Conservation (phyloP, 768 basidiomycete genomes). For the Coprinopsis sp. region DNA sequence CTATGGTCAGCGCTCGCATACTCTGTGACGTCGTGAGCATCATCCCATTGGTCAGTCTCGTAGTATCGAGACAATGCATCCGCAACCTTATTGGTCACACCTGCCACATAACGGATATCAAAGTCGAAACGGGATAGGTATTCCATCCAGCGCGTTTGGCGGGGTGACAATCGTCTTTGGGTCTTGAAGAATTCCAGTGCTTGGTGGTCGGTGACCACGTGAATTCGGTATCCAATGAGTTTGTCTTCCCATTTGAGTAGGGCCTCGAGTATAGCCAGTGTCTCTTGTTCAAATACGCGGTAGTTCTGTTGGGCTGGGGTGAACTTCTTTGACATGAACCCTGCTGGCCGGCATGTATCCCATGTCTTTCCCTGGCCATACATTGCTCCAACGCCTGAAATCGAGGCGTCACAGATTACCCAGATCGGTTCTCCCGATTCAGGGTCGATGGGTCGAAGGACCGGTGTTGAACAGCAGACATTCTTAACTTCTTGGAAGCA, state of each 20-base stretch:
- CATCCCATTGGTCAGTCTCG: no score
- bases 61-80: not conserved
- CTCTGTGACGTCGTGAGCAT: no score
- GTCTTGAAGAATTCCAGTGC: slow-evolving; percentile 24
- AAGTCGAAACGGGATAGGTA: slow-evolving; percentile 8
- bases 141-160: slow-evolving; percentile 27
- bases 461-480: slow-evolving; percentile 16
- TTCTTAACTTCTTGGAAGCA: slow-evolving; percentile 13
- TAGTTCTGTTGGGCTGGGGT: slow-evolving; percentile 25
- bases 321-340: slow-evolving; percentile 26
- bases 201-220: slow-evolving; percentile 19
- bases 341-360: slow-evolving; percentile 20
- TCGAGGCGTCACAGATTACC: slow-evolving; percentile 24
- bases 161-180: slow-evolving; percentile 11
- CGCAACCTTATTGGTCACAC: not conserved
- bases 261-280: slow-evolving; percentile 20
- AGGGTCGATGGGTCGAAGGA: slow-evolving; percentile 17
- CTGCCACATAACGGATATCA: not conserved
- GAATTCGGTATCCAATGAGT: slow-evolving; percentile 21
- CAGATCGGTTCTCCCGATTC: slow-evolving; percentile 22
- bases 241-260: slow-evolving; percentile 30
- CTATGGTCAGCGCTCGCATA: no score
- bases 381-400: no score
- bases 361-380: slow-evolving; percentile 25
- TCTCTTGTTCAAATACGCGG: slow-evolving; percentile 20